Percentiles rank a stretch among this genome's conserved stretches.
phyloP scores from a whole-genome alignment of 164 flowering plant species.

The Dillenia suffruticosa region DNA sequence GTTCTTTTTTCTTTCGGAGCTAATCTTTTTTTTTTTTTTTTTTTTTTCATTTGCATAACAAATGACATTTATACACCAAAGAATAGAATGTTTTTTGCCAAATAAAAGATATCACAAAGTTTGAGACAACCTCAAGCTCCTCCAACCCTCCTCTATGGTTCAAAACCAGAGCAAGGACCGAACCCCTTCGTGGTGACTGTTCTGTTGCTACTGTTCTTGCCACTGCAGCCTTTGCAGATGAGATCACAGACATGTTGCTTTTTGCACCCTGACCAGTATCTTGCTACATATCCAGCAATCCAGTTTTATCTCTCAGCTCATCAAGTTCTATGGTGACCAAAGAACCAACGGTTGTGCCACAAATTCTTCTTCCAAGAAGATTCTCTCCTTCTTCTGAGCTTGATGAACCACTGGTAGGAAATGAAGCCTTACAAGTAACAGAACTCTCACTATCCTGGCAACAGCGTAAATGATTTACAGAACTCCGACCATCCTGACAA shows the following conservation, averaged over 20 bases:
- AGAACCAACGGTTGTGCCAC: constrained; percentile 24
- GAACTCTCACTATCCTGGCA: constrained; percentile 15
- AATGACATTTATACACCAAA: not conserved
- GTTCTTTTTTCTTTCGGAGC: too few relatives aligned
- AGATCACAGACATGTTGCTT: constrained; percentile 13
- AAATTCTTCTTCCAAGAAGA: constrained; percentile 36
- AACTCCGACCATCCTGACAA: too few relatives aligned
- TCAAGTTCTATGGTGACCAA: constrained; percentile 37
- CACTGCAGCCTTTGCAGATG: constrained; percentile 5
- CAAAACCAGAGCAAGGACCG: constrained; percentile 12
- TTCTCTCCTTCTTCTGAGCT: constrained; percentile 44
- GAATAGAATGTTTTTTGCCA: not conserved
- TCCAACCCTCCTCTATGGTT: constrained; percentile 42
- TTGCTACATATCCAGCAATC: constrained; percentile 20
- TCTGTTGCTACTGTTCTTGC: constrained; percentile 1
- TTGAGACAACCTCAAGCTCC: constrained; percentile 74
- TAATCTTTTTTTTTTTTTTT: too few relatives aligned
- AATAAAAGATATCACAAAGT: constrained; percentile 1
- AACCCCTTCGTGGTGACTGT: constrained; percentile 11
- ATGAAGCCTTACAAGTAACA: constrained; percentile 1
- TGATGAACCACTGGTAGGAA: constrained; percentile 16
- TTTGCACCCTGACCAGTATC: constrained; percentile 14
- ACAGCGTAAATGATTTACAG: constrained; percentile 13
- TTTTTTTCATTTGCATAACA: too few relatives aligned
- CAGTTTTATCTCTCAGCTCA: constrained; percentile 54